Base-by-base conservation (phyloP, 768 basidiomycete genomes). In the Lactarius trivialis region DNA sequence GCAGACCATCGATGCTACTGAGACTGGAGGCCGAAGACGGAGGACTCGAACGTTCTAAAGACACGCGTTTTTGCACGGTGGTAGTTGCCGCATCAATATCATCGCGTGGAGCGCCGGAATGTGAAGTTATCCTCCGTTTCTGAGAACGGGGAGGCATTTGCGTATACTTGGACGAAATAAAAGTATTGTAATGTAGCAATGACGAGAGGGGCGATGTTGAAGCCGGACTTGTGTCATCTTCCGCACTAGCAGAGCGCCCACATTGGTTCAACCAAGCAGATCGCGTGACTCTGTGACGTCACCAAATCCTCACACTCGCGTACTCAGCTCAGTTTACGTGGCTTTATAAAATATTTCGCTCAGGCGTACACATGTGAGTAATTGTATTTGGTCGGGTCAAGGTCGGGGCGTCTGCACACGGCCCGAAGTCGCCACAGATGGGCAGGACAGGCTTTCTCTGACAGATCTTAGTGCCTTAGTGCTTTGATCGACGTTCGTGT, bases 1-100 rank as follows among this genome's bases (percentile, higher is more conserved):
- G 52, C 61, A 30, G 12, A 62, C 61, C 61, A 28, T 53, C 56
- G 39, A 48, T 26, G n/a, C 61, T 62, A 39, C 32, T 43, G 56
- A 48, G 51, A 26, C 19, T 28, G 33, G 56, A 45, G 7, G 61
- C 30, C 9, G 61, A 58, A 30, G 41, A 51, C 39, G 8, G 26
- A 15, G 41, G 37, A 28, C 41, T 28, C 34, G 41, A 28, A 32
- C 26, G 17, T n/a, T 52, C 56, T 48, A 41, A 33, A 28, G 14
- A 33, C 3, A 32, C 41, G 56, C 56, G 41, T 17, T 45, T 51
- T 24, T 37, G 56, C 19, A 36, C 4, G 30, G 33, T 36, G 24
- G 33, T 9, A 7, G 11, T 12, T 37, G 51, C n/a, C 26, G 33
- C 39, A 43, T 43, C 34, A 45, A 11, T 41, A 8, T 34, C 26